Evolutionary conservation across 2,329 filamentous ascomycete genomes (phyloP), one percentile per base, ranked within the genome.

Genomic region (Madurella mycetomatis): DNA sequence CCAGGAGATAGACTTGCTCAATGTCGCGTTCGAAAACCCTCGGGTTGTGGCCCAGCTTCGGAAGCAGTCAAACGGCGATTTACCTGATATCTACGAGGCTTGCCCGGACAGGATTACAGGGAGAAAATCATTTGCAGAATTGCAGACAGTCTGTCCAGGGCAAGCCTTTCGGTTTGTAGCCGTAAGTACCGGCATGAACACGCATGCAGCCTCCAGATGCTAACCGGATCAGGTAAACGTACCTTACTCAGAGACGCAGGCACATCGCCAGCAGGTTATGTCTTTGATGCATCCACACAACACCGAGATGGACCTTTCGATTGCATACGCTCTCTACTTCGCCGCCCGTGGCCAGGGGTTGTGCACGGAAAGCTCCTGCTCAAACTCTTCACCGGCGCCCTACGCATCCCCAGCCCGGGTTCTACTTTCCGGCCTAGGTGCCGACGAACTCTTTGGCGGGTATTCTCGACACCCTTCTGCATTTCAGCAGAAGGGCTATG

Each of bases 281-380:
- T 79, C 82, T 2, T 76, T 99, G 16, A 96, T 99, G 69, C 79
- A 87, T 62, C 94, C 94, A 0, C 94, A 99, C 70, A 92, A 96
- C 62, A 99, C 94, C 0, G 94, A 99, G 71, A 99, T 99, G 94
- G 94, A 99, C 65, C 77, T 99, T 1, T 99, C 94, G 3, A 99
- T 99, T 63, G 88, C 89, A 0, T 87, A 82, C 63, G 94, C 94
- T 0, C 77, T 99, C n/a, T 97, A 96, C 70, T 99, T 99, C 73
- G 91, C 94, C 5, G 86, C 92, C 0, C 82, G 90, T 40, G 92
- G 91, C 1, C 69, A 73, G 48, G 90, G 86, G 0, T 60, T 69
- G 16, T 73, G 77, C 40, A 72, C 72, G 51, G 60, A 54, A 58
- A 31, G 45, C 40, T 30, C 32, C 13, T 9, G 9, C 32, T 11